Base-by-base conservation (phyloP, 495 filamentous ascomycete species). In the Bryoglossum gracile region DNA sequence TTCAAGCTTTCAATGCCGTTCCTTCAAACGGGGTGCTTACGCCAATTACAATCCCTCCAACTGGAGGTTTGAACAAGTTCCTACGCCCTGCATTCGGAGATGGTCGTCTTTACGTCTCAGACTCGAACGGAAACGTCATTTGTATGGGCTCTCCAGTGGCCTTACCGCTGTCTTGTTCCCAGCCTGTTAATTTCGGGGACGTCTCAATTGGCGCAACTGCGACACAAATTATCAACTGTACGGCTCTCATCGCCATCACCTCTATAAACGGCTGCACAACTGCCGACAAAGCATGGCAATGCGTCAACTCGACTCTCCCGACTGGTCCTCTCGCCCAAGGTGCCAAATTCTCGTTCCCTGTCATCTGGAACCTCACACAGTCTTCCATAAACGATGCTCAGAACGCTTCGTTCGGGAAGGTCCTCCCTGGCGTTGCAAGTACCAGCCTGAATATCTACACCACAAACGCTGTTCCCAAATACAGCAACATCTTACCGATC, bases 11-110 rank as follows among this genome's bases (percentile, higher is more conserved):
- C 43, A 55, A 62, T 39, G 68, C 68, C 10, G 66, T 70, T 1
- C 68, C 68, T 2, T 51, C 48, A 8, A 61, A 65, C 47, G 69
- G 69, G 1, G 55, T 60, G n/a, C 46, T 75, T 33, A 56, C 59
- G 17, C 56, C 54, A 5, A 68, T 75, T 45, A 56, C 45, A 23
- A 19, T 72, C 2, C 67, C 68, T 1, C 60, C 65, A 23, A 66
- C 61, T 5, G 58, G 54, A n/a, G 64, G 66, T 0, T 17, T 65
- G 30, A 66, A 64, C 30, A 76, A 75, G 50, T 76, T 69, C 35
- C 62, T 65, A 16, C 64, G 72, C 0, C 70, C 73, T 4, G 65
- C 64, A 0, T 76, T 76, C 54, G 73, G 73, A 23, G 56, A 76
- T 54, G 65, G 61, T 1, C 48, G 68, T 38, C 53, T 71, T 3